phyloP scores from a whole-genome alignment of 176 grass and related monocot genomes.

The Carex scoparia region DNA sequence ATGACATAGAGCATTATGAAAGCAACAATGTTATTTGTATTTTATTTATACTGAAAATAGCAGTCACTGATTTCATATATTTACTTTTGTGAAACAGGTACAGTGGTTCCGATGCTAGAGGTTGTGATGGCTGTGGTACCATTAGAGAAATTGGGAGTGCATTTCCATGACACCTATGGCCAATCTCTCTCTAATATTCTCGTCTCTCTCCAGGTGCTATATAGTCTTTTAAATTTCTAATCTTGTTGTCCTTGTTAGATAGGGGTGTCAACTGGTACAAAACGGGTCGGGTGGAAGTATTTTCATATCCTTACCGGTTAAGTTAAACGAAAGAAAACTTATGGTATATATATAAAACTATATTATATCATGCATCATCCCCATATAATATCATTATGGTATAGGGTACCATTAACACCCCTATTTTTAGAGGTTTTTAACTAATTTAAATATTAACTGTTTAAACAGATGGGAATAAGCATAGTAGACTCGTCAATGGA shows the following conservation, averaged over 20 bases:
- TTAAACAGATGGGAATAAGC: constrained; percentile 54
- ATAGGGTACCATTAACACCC: no score
- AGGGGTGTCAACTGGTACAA: no score
- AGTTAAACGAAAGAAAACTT: no score
- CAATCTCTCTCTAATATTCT: constrained; percentile 90
- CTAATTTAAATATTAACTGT: no score
- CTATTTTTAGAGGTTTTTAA: no score
- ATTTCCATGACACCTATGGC: constrained; percentile 95
- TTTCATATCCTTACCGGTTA: no score
- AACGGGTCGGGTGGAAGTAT: no score
- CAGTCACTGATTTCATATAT: neutral
- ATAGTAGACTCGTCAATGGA: constrained; percentile 44
- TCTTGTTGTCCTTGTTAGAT: neutral
- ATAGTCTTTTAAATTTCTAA: neutral
- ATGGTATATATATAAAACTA: no score
- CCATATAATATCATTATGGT: no score
- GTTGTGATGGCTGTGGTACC: constrained; percentile 61
- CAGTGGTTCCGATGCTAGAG: constrained; percentile 83
- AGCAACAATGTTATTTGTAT: neutral
- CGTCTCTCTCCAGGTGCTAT: constrained; percentile 72
- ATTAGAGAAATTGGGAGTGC: constrained; percentile 78
- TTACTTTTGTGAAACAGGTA: constrained; percentile 32
- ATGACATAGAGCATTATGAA: neutral
- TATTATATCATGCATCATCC: no score
- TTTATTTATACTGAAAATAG: neutral